phyloP scores from a whole-genome alignment of 345 rosid genomes.

The Melaleuca alternifolia region DNA sequence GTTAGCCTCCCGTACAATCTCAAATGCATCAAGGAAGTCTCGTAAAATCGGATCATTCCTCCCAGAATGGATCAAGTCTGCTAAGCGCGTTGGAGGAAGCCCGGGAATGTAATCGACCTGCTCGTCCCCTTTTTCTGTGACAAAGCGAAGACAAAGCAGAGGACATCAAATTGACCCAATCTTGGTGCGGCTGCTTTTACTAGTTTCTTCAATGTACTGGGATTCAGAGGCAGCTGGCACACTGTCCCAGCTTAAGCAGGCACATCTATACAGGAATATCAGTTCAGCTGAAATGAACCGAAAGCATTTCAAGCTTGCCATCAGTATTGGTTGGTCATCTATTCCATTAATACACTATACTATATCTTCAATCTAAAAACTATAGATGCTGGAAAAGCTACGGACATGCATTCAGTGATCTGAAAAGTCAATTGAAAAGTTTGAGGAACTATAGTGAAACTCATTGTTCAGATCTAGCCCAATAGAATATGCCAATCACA shows the following conservation, averaged over 20 bases:
- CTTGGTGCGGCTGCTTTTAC: background rate
- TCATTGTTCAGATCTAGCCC: background rate
- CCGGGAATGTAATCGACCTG: constrained; percentile 21
- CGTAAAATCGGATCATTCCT: constrained; percentile 1
- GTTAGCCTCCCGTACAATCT: background rate
- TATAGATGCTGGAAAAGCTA: background rate
- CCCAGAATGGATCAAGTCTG: constrained; percentile 3
- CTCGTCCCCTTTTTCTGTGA: constrained; percentile 9
- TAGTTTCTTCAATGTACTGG: background rate
- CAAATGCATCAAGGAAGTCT: background rate
- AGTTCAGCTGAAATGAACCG: background rate
- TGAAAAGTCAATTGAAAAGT: background rate
- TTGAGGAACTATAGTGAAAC: background rate
- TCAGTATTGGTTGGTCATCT: background rate
- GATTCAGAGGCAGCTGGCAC: background rate
- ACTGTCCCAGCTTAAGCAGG: too few relatives aligned
- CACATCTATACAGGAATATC: background rate
- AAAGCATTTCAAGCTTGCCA: background rate
- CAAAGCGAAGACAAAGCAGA: background rate
- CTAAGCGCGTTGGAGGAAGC: background rate
- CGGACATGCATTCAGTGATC: background rate
- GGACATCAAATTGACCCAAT: background rate
- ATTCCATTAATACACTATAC: background rate
- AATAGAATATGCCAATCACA: background rate
- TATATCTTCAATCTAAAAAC: background rate